These are phyloP conservation scores for Chalciporus sphaerocephalus DNA, from an alignment of 768 basidiomycete species.

Conservation along the genomic window DNA sequence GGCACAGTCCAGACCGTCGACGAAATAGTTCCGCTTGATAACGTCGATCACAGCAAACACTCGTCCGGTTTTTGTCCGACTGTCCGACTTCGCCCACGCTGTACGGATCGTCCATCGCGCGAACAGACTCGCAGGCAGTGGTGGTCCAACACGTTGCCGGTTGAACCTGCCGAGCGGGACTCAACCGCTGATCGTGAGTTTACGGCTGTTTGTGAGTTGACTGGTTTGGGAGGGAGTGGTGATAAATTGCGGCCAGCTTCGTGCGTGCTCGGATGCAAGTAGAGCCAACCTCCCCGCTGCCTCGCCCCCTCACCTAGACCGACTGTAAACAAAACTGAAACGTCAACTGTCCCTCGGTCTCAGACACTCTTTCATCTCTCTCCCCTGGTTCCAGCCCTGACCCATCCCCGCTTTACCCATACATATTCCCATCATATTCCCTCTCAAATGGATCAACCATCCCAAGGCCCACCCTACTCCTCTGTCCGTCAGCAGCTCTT, in stretches of 20 bases:
- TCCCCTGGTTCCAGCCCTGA: constrained; percentile 5
- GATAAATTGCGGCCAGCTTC: constrained; percentile 22
- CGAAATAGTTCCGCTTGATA: constrained; percentile 19
- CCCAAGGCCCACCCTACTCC: constrained; percentile 29
- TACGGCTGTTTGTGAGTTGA: constrained; percentile 24
- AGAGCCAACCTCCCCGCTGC: not conserved
- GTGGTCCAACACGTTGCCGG: too few relatives aligned
- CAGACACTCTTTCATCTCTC: not conserved
- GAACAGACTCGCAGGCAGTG: too few relatives aligned
- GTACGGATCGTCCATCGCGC: constrained; percentile 1
- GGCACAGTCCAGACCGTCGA: constrained; percentile 22
- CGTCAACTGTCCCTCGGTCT: too few relatives aligned
- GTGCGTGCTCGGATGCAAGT: constrained; percentile 12
- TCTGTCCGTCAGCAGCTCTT: constrained; percentile 35
- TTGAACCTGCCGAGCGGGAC: constrained; percentile 2
- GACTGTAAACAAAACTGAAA: constrained; percentile 3
- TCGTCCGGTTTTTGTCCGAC: too few relatives aligned
- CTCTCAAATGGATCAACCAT: constrained; percentile 24
- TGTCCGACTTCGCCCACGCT: not conserved
- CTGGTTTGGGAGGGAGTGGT: constrained; percentile 17
- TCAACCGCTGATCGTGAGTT: constrained; percentile 16
- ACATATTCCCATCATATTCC: constrained; percentile 4
- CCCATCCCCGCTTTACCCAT: constrained; percentile 1
- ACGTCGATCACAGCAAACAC: constrained; percentile 21
- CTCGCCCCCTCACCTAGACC: not conserved